Conservation (phyloP, 2,329 filamentous ascomycete genomes). For the Sporothrix mexicana region DNA sequence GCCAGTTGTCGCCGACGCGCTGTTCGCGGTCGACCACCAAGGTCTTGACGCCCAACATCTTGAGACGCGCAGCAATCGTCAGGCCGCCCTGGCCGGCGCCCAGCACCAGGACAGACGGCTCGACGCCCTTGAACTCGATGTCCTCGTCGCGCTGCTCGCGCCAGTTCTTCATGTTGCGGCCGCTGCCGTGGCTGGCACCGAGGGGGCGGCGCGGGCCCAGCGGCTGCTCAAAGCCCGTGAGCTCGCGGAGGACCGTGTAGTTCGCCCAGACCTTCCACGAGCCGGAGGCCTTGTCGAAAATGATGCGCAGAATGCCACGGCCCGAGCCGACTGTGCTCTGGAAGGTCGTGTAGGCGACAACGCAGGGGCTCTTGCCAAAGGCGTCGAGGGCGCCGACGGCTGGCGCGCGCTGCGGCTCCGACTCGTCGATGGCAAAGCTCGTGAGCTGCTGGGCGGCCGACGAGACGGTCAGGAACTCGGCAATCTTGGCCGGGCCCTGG, state of each 20-base stretch:
- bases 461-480: conserved; percentile 48
- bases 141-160: conserved; percentile 58
- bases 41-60: conserved; percentile 61
- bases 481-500: conserved; percentile 51
- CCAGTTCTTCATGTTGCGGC: conserved; percentile 64
- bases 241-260: conserved; percentile 62
- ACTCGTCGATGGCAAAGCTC: conserved; percentile 54
- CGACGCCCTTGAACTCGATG: conserved; percentile 53
- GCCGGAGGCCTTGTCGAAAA: conserved; percentile 47
- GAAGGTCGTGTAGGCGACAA: conserved; percentile 63
- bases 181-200: conserved; percentile 63
- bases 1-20: conserved; percentile 68
- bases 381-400: conserved; percentile 55
- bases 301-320: conserved; percentile 61
- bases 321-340: conserved; percentile 61
- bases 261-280: conserved; percentile 68
- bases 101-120: conserved; percentile 65
- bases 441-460: conserved; percentile 46
- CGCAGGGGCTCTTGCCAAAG: conserved; percentile 54
- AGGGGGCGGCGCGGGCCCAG: conserved; percentile 54
- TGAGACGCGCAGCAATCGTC: conserved; percentile 62
- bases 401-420: conserved; percentile 53
- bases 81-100: conserved; percentile 67
- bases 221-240: conserved; percentile 61
- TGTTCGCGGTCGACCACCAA: conserved; percentile 65